Percentiles rank a stretch among this genome's conserved stretches.
Conservation (phyloP, 257 asterid genomes). For the Gentiana straminea region DNA sequence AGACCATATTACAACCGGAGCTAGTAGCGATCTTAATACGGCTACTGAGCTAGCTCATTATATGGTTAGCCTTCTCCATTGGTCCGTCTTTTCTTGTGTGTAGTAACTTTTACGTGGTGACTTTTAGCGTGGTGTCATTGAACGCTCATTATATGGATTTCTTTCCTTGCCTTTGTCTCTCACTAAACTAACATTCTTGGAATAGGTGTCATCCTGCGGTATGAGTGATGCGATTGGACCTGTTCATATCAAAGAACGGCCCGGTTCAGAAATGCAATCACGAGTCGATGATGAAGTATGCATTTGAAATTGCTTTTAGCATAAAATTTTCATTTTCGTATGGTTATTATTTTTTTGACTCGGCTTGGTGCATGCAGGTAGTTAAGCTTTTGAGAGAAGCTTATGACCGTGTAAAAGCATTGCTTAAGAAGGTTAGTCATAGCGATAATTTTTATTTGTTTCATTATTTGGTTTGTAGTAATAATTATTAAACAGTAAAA, state of each 20-base stretch:
- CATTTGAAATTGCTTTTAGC: neutral
- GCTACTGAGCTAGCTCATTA: conserved; percentile 94
- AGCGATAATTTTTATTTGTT: neutral
- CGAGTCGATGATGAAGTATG: conserved; percentile 92
- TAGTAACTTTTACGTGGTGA: too few species aligned
- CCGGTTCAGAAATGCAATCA: conserved; percentile 93
- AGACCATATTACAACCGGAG: conserved; percentile 91
- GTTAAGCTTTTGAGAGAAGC: conserved; percentile 84
- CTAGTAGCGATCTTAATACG: conserved; percentile 74
- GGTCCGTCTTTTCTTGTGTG: neutral
- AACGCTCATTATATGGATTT: too few species aligned
- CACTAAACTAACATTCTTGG: neutral
- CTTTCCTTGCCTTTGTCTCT: too few species aligned
- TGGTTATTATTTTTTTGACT: too few species aligned
- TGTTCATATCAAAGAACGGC: conserved; percentile 79
- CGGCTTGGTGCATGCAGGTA: conserved; percentile 38
- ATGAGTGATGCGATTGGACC: conserved; percentile 97
- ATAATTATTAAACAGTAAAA: neutral
- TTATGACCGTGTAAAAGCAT: conserved; percentile 77
- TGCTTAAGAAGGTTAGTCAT: conserved; percentile 67
- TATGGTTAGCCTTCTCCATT: conserved; percentile 44
- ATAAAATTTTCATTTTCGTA: too few species aligned
- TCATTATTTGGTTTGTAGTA: neutral
- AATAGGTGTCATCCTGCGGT: conserved; percentile 77
- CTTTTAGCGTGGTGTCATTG: too few species aligned